Evolutionary conservation across 2,329 filamentous ascomycete genomes (phyloP).

Genomic region (Dactylellina cionopaga): DNA sequence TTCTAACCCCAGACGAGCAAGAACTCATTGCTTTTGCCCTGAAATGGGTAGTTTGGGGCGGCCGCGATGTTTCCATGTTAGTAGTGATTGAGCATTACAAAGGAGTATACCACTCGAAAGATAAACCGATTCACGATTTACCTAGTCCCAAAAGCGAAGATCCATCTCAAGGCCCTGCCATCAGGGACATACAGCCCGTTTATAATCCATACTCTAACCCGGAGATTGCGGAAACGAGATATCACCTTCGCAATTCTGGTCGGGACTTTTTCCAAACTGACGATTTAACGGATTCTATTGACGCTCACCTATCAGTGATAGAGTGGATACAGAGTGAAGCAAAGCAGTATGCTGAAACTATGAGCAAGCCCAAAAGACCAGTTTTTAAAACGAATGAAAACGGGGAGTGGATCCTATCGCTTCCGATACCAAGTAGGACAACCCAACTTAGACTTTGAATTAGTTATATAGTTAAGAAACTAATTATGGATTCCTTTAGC

Average conservation of each 20-base stretch:
- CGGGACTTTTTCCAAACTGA: slow-evolving; percentile 25
- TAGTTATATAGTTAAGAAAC: background rate
- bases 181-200: background rate
- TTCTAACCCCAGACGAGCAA: slow-evolving; percentile 13
- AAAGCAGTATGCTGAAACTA: background rate
- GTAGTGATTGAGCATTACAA: slow-evolving; percentile 26
- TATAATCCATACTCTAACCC: slow-evolving; percentile 12
- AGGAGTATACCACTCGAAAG: background rate
- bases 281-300: background rate
- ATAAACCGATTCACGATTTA: background rate
- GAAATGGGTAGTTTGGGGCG: slow-evolving; percentile 20
- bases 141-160: background rate
- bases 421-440: slow-evolving; percentile 4
- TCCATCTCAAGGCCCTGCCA: background rate
- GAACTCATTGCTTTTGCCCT: slow-evolving; percentile 1
- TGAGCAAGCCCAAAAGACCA: background rate
- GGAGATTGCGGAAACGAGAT: slow-evolving; percentile 27
- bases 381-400: background rate
- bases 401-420: background rate
- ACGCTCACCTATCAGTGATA: slow-evolving; percentile 6
- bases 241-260: slow-evolving; percentile 10
- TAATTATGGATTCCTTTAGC: background rate
- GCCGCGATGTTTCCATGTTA: background rate
- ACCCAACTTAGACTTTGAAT: background rate
- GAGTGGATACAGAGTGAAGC: slow-evolving; percentile 26